Conservation (phyloP, 2,329 filamentous ascomycete species). For the Aplosporella prunicola region DNA sequence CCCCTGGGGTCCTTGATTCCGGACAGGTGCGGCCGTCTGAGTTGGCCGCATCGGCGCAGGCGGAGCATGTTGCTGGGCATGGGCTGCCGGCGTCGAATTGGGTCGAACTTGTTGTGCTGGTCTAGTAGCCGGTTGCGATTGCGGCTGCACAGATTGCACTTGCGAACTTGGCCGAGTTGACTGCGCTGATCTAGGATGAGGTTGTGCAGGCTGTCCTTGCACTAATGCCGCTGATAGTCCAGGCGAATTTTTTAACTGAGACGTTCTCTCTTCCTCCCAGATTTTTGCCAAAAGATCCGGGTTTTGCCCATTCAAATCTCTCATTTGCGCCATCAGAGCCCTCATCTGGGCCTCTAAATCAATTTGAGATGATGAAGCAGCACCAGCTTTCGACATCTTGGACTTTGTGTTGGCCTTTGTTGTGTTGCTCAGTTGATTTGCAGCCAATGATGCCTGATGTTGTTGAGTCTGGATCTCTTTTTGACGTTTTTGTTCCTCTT, state of each 20-base stretch:
- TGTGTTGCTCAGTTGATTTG: conserved; percentile 9
- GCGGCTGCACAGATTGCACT: not conserved
- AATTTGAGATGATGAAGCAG: conserved; percentile 15
- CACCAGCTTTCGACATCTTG: conserved; percentile 18
- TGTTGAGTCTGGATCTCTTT: conserved; percentile 12
- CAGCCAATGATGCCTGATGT: not conserved
- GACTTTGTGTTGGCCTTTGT: conserved; percentile 19
- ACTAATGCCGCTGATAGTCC: too few relatives aligned
- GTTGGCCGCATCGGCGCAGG: not conserved
- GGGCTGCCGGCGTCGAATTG: not conserved
- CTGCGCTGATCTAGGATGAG: too few relatives aligned
- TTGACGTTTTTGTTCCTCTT: conserved; percentile 9
- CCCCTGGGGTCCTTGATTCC: not conserved
- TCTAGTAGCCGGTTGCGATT: not conserved
- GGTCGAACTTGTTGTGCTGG: not conserved
- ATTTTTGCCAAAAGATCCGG: conserved; percentile 46
- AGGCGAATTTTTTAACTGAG: too few relatives aligned
- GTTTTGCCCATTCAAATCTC: conserved; percentile 46
- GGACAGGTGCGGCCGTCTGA: not conserved
- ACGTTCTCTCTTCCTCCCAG: conserved; percentile 45
- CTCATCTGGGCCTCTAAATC: conserved; percentile 44
- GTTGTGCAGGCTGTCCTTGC: too few relatives aligned
- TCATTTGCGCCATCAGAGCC: conserved; percentile 49
- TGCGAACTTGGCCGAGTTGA: too few relatives aligned
- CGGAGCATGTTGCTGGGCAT: not conserved